phyloP scores from a whole-genome alignment of 2,329 filamentous ascomycete genomes.

The Xylariaceae sp. region DNA sequence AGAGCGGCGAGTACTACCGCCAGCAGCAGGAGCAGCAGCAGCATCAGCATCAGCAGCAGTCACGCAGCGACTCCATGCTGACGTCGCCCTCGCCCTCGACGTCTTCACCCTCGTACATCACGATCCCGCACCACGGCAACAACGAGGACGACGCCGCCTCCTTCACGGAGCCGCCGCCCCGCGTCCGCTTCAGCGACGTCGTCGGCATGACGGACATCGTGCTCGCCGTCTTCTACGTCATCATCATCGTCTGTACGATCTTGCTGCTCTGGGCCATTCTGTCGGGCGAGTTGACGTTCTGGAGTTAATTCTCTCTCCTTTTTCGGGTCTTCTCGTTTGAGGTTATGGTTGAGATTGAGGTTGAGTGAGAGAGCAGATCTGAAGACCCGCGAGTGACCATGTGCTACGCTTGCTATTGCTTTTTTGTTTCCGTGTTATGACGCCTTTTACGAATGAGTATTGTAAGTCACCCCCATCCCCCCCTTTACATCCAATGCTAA shows the following conservation, averaged over 20 bases:
- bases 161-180: background rate
- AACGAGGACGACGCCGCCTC: background rate
- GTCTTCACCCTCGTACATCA: too few species aligned
- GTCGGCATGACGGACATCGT: background rate
- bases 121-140: background rate
- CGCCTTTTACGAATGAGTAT: background rate
- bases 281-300: background rate
- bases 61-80: too few species aligned
- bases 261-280: background rate
- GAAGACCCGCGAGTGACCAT: too few species aligned
- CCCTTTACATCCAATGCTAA: too few species aligned
- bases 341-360: too few species aligned
- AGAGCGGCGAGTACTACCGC: too few species aligned
- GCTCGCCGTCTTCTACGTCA: background rate
- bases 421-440: background rate
- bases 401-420: background rate
- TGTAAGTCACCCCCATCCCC: too few species aligned
- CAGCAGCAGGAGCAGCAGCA: too few species aligned
- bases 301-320: background rate
- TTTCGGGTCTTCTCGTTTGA: background rate
- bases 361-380: too few species aligned
- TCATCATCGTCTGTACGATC: background rate
- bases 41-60: too few species aligned
- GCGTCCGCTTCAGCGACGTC: background rate
- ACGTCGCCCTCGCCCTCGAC: too few species aligned